Evolutionary conservation across 2,329 filamentous ascomycete genomes (phyloP).

Genomic region (Colletotrichum echinochloae): DNA sequence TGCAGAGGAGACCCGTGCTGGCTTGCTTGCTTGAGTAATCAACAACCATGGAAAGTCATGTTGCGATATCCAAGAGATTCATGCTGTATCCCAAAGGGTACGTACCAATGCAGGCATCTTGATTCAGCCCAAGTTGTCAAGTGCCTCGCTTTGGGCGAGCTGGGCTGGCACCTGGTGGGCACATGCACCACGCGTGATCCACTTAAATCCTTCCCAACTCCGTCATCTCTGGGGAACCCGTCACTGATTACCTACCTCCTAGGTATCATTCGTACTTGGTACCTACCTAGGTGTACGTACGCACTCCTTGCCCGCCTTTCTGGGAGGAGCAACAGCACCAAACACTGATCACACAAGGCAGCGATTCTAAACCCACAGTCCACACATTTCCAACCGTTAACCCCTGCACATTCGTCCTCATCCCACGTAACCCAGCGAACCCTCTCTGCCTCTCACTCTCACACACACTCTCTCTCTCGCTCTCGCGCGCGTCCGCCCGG

Average conservation of each 20-base stretch:
- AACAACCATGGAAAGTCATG: background rate
- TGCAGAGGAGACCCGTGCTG: background rate
- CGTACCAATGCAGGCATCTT: background rate
- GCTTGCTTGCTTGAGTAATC: background rate
- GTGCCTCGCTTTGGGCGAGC: background rate
- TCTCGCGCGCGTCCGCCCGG: background rate
- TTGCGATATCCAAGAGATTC: background rate
- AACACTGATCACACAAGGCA: constrained; percentile 15
- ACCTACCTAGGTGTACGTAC: background rate
- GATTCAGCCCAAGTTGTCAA: background rate
- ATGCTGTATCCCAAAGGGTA: background rate
- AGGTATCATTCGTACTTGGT: too few relatives aligned
- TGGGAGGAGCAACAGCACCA: too few relatives aligned
- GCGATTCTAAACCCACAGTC: constrained; percentile 1
- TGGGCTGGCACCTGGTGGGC: constrained; percentile 8
- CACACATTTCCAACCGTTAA: constrained; percentile 1
- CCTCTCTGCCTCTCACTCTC: too few relatives aligned
- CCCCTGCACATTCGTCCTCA: constrained; percentile 33
- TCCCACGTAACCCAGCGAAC: constrained; percentile 35
- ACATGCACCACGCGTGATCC: constrained; percentile 17
- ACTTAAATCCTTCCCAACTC: constrained; percentile 12
- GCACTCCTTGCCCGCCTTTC: too few relatives aligned
- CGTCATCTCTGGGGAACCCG: constrained; percentile 36
- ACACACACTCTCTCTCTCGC: too few relatives aligned
- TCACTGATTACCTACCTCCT: background rate